These are phyloP conservation scores for Oxytropis ochrocephala DNA, from an alignment of 306 rosid genomes.

Conservation along the genomic window DNA sequence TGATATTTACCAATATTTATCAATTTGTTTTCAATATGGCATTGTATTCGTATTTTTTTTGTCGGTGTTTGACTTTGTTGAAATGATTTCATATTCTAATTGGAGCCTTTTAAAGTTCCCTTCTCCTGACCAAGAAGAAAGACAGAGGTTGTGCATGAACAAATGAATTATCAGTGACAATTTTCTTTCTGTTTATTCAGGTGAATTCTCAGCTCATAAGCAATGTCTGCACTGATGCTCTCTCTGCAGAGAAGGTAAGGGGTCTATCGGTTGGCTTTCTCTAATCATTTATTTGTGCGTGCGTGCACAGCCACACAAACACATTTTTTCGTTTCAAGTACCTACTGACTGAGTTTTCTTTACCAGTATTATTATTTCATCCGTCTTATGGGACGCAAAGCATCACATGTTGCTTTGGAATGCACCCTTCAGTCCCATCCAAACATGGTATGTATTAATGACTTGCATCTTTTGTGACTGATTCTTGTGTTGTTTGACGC, in stretches of 20 bases:
- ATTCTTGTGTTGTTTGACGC: neutral
- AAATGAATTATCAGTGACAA: neutral
- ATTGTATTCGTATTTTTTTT: no score
- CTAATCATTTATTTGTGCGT: neutral
- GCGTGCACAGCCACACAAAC: no score
- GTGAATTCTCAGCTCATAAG: constrained; percentile 99
- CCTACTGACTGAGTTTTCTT: constrained; percentile 13
- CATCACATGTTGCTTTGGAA: constrained; percentile 94
- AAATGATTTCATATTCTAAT: neutral
- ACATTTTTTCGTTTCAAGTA: neutral
- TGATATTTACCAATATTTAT: no score
- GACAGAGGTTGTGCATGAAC: no score
- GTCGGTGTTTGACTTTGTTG: neutral
- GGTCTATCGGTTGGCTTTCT: neutral
- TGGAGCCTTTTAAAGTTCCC: neutral
- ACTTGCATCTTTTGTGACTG: neutral
- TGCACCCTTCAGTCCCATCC: constrained; percentile 99
- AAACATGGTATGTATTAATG: constrained; percentile 58
- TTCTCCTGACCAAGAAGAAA: no score
- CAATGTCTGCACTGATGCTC: constrained; percentile 95
- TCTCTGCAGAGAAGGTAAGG: constrained; percentile 93
- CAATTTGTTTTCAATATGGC: no score
- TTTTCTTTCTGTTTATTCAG: constrained; percentile 33
- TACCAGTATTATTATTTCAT: constrained; percentile 89
- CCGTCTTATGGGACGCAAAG: constrained; percentile 97